Conservation (phyloP, 2,329 filamentous ascomycete genomes). For the Trichophyton simii region DNA sequence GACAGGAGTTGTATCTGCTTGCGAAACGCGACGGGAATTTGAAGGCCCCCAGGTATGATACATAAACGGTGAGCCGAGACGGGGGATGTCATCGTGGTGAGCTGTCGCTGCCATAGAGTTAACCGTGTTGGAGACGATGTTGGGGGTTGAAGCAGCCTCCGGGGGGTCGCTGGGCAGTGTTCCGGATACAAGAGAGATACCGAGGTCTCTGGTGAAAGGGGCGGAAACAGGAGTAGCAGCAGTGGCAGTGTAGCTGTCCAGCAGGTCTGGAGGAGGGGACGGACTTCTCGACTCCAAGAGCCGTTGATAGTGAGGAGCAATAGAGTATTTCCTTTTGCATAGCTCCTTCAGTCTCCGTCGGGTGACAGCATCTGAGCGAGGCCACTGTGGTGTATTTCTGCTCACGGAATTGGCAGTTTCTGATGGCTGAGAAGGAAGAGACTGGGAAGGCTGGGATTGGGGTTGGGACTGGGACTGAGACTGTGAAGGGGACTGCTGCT, state of each 20-base stretch:
- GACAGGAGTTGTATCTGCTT: constrained; percentile 13
- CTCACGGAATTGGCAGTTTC: neutral
- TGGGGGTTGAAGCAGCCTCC: constrained; percentile 3
- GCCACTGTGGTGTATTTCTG: constrained; percentile 32
- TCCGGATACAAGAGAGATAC: constrained; percentile 32
- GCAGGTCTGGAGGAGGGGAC: constrained; percentile 41
- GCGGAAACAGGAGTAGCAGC: constrained; percentile 18
- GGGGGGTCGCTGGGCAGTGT: constrained; percentile 28
- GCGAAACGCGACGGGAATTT: constrained; percentile 19
- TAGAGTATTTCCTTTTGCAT: constrained; percentile 49
- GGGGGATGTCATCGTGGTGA: constrained; percentile 17
- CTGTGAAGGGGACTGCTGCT: constrained; percentile 11
- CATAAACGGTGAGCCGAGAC: constrained; percentile 38
- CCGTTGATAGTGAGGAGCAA: constrained; percentile 52
- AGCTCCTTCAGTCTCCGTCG: constrained; percentile 46
- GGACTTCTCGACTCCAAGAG: constrained; percentile 49
- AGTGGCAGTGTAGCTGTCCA: constrained; percentile 21
- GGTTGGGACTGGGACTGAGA: neutral
- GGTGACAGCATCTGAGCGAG: constrained; percentile 46
- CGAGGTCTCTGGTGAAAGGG: constrained; percentile 34
- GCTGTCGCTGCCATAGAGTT: neutral
- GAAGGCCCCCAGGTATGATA: constrained; percentile 39
- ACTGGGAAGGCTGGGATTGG: neutral
- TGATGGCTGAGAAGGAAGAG: neutral
- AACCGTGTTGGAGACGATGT: neutral